Evolutionary conservation across 2,329 filamentous ascomycete genomes (phyloP), one percentile per base, ranked within the genome.

Genomic region (Fusarium palustre): DNA sequence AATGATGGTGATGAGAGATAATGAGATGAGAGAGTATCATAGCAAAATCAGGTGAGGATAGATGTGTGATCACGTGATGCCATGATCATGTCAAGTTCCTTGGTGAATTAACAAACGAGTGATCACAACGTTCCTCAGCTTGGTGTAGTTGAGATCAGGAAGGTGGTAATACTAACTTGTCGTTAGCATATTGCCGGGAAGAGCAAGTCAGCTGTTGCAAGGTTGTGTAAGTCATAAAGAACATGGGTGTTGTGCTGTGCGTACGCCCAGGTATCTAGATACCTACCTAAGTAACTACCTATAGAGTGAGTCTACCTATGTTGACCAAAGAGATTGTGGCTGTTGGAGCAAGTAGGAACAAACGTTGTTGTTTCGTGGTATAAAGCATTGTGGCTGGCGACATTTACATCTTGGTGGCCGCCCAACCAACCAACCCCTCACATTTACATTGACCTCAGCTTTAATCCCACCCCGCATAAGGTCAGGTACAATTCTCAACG

Each of bases 31-130:
- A 55, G 25, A 58, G 59, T 53, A 61, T 69, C 47, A 63, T 63
- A 15, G n/a, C 28, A 54, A 66, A 54, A 54, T 58, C 61, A 58
- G 64, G 43, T 28, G 41, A 58, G 33, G 20, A 61, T 43, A 25
- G 8, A 47, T 33, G 16, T n/a, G 12, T 13, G 31, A 34, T 70
- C 66, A 69, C 64, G 66, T 69, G 66, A 63, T 22, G 11, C 2
- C 2, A 7, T 11, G 7, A 20, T 11, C 24, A 39, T 50, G n/a
- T 20, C 18, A 13, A 25, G 33, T 22, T 33, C 7, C 13, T 34
- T 11, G 18, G 13, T 28, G 34, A 25, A 39, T 20, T 11, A 28
- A 39, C n/a, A 16, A 9, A 38, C 20, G 7, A 16, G 28, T 8
- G 33, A 39, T 28, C 24, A 52, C 13, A 52, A 15, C 28, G 6